Evolutionary conservation across 495 filamentous ascomycete genomes (phyloP).

Genomic region (Ramalina intermedia): DNA sequence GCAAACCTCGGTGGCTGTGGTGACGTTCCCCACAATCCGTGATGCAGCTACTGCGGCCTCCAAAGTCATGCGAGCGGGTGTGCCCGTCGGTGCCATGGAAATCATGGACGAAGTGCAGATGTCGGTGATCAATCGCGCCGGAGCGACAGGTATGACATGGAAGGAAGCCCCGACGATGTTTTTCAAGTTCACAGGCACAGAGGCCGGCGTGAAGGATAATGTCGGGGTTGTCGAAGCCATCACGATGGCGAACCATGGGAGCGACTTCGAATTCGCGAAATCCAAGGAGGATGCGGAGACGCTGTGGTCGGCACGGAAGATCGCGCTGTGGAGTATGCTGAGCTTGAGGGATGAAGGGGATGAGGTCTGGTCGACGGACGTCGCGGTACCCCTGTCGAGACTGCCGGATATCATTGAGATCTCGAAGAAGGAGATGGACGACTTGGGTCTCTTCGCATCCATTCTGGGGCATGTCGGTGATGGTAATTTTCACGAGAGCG

Average conservation of each 20-base stretch:
- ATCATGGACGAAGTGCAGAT: conserved; percentile 91
- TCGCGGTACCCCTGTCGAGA: conserved; percentile 74
- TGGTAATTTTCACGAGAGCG: conserved; percentile 84
- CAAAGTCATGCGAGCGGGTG: conserved; percentile 60
- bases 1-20: conserved; percentile 69
- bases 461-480: conserved; percentile 79
- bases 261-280: conserved; percentile 67
- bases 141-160: conserved; percentile 59
- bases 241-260: conserved; percentile 44
- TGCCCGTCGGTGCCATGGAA: conserved; percentile 80
- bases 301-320: conserved; percentile 79
- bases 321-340: conserved; percentile 54
- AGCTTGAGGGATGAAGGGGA: conserved; percentile 40
- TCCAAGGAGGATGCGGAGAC: conserved; percentile 53
- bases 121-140: conserved; percentile 74
- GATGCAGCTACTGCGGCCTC: conserved; percentile 72
- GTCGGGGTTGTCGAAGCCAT: conserved; percentile 55
- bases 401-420: conserved; percentile 80
- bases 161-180: conserved; percentile 74
- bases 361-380: conserved; percentile 66
- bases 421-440: conserved; percentile 79
- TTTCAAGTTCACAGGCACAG: conserved; percentile 84
- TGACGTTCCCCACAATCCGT: conserved; percentile 61
- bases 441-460: conserved; percentile 69
- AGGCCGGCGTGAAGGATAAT: conserved; percentile 65